A percentile compares a stretch with the other conserved stretches of the same genome.
Conservation (phyloP, 2,329 filamentous ascomycete genomes). For the Allantophomopsis cytisporea region DNA sequence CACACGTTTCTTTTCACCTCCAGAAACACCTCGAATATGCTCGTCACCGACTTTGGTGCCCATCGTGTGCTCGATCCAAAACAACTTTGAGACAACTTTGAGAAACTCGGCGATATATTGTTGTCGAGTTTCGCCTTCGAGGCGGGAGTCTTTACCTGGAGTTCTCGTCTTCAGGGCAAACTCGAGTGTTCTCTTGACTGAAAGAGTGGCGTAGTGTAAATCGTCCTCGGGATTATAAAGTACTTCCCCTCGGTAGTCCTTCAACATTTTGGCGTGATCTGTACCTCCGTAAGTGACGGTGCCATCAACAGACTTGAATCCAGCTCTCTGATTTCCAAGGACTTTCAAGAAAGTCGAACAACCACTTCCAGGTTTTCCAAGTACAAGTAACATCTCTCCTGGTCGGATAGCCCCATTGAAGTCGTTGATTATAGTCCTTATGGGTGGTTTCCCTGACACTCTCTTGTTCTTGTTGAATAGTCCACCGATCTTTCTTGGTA, state of each 20-base stretch:
- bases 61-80: conserved; percentile 59
- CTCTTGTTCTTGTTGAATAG: conserved; percentile 2
- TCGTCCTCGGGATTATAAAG: conserved; percentile 69
- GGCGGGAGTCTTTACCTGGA: conserved; percentile 45
- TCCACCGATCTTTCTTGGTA: conserved; percentile 7
- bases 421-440: conserved; percentile 5
- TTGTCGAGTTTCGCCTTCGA: conserved; percentile 44
- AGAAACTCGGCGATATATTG: conserved; percentile 48
- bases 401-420: conserved; percentile 19
- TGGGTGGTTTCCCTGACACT: neutral
- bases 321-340: conserved; percentile 18
- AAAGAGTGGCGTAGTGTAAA: conserved; percentile 66
- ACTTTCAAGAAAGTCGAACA: conserved; percentile 22
- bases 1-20: conserved; percentile 66
- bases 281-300: conserved; percentile 39
- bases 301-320: conserved; percentile 17
- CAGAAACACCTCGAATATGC: conserved; percentile 56
- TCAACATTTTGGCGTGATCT: conserved; percentile 34
- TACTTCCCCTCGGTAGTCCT: conserved; percentile 50
- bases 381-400: conserved; percentile 33
- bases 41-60: conserved; percentile 66
- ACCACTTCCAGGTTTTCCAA: conserved; percentile 31
- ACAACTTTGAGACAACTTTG: conserved; percentile 54
- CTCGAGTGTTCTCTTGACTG: conserved; percentile 58
- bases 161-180: conserved; percentile 61